A percentile compares a stretch with the other conserved stretches of the same genome.
phyloP scores from a whole-genome alignment of 176 grass and related monocot genomes.

The Lolium rigidum region DNA sequence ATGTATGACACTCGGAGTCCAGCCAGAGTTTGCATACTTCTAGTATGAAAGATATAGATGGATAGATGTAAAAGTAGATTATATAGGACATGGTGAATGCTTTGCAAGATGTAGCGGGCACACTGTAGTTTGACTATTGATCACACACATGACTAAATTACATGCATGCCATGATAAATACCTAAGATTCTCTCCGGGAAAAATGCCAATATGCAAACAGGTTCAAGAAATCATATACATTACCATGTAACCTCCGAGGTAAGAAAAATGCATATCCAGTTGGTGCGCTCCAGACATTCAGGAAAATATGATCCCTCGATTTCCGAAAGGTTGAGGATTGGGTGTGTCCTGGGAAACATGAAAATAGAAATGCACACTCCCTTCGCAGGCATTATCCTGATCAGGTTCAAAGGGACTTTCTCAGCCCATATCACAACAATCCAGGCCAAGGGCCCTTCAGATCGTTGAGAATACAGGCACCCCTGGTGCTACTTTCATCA shows the following conservation, averaged over 20 bases:
- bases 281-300: slow-evolving; percentile 16
- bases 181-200: neutral
- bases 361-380: slow-evolving; percentile 93
- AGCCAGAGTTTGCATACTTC: neutral
- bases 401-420: slow-evolving; percentile 99
- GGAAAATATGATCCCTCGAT: slow-evolving; percentile 23
- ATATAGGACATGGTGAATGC: neutral
- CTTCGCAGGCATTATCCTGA: slow-evolving; percentile 99
- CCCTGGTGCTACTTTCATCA: slow-evolving; percentile 96
- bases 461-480: slow-evolving; percentile 76
- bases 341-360: slow-evolving; percentile 67
- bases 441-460: slow-evolving; percentile 39
- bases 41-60: slow-evolving; percentile 7
- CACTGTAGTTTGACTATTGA: neutral
- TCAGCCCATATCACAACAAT: slow-evolving; percentile 78
- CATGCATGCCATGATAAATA: slow-evolving; percentile 11
- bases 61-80: slow-evolving; percentile 10
- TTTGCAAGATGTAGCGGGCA: neutral
- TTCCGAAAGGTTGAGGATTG: slow-evolving; percentile 29
- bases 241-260: slow-evolving; percentile 40
- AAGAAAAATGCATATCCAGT: slow-evolving; percentile 29
- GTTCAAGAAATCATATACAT: slow-evolving; percentile 31
- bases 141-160: neutral
- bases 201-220: neutral
- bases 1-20: neutral